Conservation (phyloP, 495 filamentous ascomycete genomes). For the Podospora australis region DNA sequence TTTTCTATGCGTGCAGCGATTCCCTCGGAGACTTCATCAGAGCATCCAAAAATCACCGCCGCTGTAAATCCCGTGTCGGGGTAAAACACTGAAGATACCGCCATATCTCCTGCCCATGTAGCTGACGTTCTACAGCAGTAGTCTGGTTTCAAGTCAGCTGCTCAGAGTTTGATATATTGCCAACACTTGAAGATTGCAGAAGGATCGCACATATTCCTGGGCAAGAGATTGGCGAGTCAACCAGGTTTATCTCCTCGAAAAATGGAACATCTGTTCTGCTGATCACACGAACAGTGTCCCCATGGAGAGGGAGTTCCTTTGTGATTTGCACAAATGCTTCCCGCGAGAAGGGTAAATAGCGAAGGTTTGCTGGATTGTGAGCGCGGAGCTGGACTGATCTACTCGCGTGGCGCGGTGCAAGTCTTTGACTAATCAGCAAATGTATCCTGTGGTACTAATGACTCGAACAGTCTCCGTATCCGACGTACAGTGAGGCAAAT, state of each 20-base stretch:
- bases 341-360: background rate
- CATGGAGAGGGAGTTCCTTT: background rate
- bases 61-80: background rate
- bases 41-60: background rate
- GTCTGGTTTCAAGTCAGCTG: background rate
- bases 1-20: background rate
- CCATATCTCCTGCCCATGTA: background rate
- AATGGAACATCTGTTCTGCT: background rate
- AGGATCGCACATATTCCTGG: background rate
- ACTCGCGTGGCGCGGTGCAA: too few relatives aligned
- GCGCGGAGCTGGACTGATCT: too few relatives aligned
- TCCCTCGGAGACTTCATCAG: background rate
- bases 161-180: background rate
- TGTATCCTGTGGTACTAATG: too few relatives aligned
- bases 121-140: slow-evolving; percentile 2
- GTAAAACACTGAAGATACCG: background rate
- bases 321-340: background rate
- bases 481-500: too few relatives aligned
- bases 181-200: too few relatives aligned
- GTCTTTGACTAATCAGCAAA: too few relatives aligned
- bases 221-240: background rate
- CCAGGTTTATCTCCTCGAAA: background rate
- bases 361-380: background rate
- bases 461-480: too few relatives aligned
- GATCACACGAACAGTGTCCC: background rate